phyloP scores from a whole-genome alignment of 345 rosid genomes.

The Dovyalis caffra region DNA sequence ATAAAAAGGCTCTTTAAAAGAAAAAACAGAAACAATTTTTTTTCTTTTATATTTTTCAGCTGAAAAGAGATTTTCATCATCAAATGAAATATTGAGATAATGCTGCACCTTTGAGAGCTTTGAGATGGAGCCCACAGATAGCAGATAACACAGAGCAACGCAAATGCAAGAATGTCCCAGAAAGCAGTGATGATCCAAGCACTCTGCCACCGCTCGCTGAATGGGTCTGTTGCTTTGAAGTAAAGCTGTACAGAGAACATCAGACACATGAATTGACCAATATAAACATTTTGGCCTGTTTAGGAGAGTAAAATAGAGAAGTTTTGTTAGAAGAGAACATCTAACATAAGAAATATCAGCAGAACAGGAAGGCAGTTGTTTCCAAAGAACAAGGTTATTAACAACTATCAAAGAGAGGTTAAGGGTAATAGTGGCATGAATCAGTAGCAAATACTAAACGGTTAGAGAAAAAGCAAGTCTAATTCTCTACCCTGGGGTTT shows the following conservation, averaged over 20 bases:
- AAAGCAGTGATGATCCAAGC: constrained; percentile 96
- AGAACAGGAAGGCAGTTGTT: neutral
- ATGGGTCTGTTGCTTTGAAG: constrained; percentile 96
- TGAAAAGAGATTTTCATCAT: neutral
- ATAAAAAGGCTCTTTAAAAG: neutral
- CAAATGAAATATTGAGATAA: neutral
- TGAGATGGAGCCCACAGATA: constrained; percentile 96
- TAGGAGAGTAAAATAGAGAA: neutral
- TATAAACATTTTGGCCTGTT: neutral
- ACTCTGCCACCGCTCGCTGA: constrained; percentile 83
- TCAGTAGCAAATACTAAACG: too few relatives aligned
- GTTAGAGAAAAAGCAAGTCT: too few relatives aligned
- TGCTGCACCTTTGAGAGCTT: constrained; percentile 72
- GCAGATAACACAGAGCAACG: constrained; percentile 76
- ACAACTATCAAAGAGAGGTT: neutral
- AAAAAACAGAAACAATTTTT: neutral
- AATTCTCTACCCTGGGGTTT: too few relatives aligned
- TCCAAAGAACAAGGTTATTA: neutral
- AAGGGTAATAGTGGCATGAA: too few relatives aligned
- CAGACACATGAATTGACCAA: constrained; percentile 3
- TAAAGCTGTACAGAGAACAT: constrained; percentile 59
- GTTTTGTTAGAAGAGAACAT: neutral
- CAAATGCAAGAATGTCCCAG: constrained; percentile 85
- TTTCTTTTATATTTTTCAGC: neutral
- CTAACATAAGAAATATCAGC: neutral